A percentile compares a stretch with the other conserved stretches of the same genome.
These are phyloP conservation scores for Brassica nigra DNA, from an alignment of 345 rosid species.

Conservation along the genomic window DNA sequence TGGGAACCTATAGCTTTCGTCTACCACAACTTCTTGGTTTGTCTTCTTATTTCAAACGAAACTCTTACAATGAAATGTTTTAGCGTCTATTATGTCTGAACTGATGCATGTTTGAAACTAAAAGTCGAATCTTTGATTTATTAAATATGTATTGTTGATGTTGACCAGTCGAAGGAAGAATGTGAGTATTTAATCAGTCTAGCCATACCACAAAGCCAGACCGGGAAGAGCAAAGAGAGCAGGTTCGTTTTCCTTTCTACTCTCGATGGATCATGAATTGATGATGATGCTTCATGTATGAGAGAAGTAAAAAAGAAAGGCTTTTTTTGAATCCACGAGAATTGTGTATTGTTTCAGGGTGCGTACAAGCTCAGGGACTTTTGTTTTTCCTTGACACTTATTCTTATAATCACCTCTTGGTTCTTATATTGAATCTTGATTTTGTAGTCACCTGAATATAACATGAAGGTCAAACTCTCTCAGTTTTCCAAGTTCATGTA, in stretches of 20 bases:
- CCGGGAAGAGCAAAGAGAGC: slow-evolving; percentile 87
- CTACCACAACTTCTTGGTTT: slow-evolving; percentile 60
- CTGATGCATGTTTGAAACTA: background rate
- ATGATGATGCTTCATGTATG: too few species aligned
- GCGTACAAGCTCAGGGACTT: slow-evolving; percentile 91
- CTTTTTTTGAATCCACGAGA: too few species aligned
- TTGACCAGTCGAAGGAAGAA: slow-evolving; percentile 77
- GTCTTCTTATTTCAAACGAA: slow-evolving; percentile 16
- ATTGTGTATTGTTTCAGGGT: slow-evolving; percentile 45
- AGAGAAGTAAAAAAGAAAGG: too few species aligned
- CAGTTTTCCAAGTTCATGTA: slow-evolving; percentile 37
- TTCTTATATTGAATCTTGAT: too few species aligned
- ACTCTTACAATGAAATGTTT: too few species aligned
- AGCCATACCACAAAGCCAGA: slow-evolving; percentile 74
- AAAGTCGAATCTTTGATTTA: background rate
- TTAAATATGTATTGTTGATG: background rate
- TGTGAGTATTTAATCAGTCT: slow-evolving; percentile 80
- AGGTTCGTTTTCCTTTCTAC: slow-evolving; percentile 46
- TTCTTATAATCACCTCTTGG: too few species aligned
- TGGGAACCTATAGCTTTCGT: slow-evolving; percentile 91
- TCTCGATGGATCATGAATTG: background rate
- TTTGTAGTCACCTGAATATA: too few species aligned
- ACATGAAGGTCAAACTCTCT: too few species aligned
- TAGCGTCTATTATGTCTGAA: background rate
- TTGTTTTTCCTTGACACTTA: background rate